Base-by-base conservation (phyloP, 768 basidiomycete genomes). In the Leccinellum luteum region DNA sequence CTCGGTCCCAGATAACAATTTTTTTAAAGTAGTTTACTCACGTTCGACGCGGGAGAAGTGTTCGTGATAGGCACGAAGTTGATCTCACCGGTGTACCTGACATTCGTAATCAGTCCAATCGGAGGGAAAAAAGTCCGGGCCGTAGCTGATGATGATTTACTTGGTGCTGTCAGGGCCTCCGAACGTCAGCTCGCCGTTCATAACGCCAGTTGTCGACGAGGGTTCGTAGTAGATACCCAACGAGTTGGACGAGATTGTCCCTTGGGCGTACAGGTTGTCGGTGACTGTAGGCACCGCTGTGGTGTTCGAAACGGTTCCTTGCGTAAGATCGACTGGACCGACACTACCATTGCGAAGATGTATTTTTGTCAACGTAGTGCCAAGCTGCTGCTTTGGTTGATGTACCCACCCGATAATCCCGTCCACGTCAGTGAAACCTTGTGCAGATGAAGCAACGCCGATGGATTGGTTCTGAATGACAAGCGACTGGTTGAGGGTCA, bases 141-240 rank as follows among this genome's bases (percentile, higher is more conserved):
- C n/a, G 10, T 23, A 47, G 45, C 23, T 13, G 21, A 25, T 15
- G 14, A 30, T 1, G 10, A 19, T 51, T 65, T 58, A 80, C 79
- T 79, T 83, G 52, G 70, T 64, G 6, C 60, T 60, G 57, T 85
- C 84, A 17, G 74, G 70, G 8, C 77, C 76, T 50, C 85, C 85
- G 57, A 85, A 83, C 6, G 75, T 78, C n/a, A 86, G 72, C 64
- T 85, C 82, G 49, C 84, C 84, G 59, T 85, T 84, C 28, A 73
- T 62, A 12, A 69, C 82, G 47, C 83, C 84, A 60, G 85, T 84
- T 9, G 63, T 51, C 0, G 79, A 79, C 6, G 80, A 78, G 14
- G 83, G 84, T 56, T 74, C 67, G 62, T 78, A 85, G 51, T 75
- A 84, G 64, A 84, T 81, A 5, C 80, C 81, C 54, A 85, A 72